Evolutionary conservation across 768 basidiomycete species (phyloP).

Genomic region (Xerocomellus chrysenteron): DNA sequence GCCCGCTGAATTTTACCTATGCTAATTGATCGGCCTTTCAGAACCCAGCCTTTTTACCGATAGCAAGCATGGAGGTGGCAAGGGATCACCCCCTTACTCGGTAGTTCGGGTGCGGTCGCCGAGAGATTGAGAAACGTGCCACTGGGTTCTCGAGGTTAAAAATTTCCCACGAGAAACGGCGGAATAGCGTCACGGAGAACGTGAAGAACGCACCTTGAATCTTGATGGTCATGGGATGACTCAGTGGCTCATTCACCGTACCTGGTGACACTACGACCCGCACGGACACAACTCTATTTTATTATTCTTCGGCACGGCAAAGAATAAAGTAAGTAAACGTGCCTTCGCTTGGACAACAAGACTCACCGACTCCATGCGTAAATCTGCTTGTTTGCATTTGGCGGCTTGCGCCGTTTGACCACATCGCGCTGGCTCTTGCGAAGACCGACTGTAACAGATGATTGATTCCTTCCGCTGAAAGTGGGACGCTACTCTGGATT

Average conservation of each 20-base stretch:
- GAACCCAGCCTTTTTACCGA: background rate
- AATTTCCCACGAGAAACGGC: background rate
- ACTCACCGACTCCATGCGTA: background rate
- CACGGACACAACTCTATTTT: background rate
- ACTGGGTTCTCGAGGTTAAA: background rate
- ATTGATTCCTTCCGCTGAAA: no score
- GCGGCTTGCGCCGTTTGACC: background rate
- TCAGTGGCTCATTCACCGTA: background rate
- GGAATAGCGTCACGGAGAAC: background rate
- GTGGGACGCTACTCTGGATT: no score
- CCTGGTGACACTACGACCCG: background rate
- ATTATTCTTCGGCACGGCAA: background rate
- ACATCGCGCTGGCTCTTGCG: background rate
- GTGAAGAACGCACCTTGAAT: background rate
- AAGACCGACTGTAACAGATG: no score
- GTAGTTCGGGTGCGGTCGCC: background rate
- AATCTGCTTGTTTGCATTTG: background rate
- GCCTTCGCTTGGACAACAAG: conserved; percentile 5
- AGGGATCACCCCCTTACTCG: background rate
- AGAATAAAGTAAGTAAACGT: background rate
- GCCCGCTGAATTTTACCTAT: background rate
- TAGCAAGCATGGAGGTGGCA: background rate
- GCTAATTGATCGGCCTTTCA: conserved; percentile 2
- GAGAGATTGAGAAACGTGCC: background rate
- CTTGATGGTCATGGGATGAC: background rate